Evolutionary conservation across 2,329 filamentous ascomycete genomes (phyloP), one percentile per base, ranked within the genome.

Genomic region (Trichoderma harzianum): DNA sequence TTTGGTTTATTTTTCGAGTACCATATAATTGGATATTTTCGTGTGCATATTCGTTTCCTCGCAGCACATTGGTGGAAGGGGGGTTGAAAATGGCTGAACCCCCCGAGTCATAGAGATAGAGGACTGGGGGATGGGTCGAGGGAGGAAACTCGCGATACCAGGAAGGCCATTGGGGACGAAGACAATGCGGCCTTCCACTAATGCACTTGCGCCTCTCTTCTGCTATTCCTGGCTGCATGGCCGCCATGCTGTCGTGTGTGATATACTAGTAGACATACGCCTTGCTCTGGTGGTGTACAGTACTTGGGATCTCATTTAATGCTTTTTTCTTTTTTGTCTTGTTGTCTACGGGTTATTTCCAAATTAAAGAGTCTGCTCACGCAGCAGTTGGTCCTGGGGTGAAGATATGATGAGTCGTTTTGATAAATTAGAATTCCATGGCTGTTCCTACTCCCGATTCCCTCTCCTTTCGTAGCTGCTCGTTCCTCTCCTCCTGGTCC

Each of bases 401-500:
- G 34, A 47, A 43, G 32, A 57, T 63, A 58, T 65, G 12, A 65
- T n/a, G 32, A 66, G 30, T 43, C 43, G 51, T 69, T 51, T 51
- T 24, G 36, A 28, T 71, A 51, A 28, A 65, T 60, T 69, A 85
- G 62, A 82, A 79, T 79, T 91, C 89, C 88, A 89, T 88, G 3
- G 84, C 81, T 14, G 84, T 83, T 14, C 88, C 89, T 3, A 89
- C 76, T 2, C 86, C 89, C 73, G 88, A 88, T 76, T 92, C 88
- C 61, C 84, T 84, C 18, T 85, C 82, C 74, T 81, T 85, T 71
- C 89, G 85, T 60, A 86, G 77, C 34, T 82, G 79, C 26, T 90
- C 87, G 73, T 90, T 85, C 74, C 83, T 85, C 71, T 90, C 88
- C 68, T 90, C 87, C 18, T 83, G 84, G 78, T 91, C 88, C 76